These are phyloP conservation scores for Fusarium sp. DNA, from an alignment of 2,329 filamentous ascomycete genomes.

Conservation along the genomic window DNA sequence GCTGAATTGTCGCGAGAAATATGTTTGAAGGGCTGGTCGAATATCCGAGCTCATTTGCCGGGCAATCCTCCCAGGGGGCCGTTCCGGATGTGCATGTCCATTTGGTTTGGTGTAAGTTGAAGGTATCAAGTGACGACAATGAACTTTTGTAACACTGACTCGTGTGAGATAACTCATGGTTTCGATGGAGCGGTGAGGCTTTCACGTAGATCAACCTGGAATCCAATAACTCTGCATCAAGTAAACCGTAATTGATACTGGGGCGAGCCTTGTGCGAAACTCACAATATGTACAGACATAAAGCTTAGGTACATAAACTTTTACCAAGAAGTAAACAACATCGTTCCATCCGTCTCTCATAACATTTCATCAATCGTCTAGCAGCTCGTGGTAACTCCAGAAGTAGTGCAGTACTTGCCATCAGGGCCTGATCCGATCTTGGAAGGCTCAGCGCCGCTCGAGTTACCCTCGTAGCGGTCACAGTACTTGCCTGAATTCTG, in stretches of 20 bases:
- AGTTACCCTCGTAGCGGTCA: conserved; percentile 34
- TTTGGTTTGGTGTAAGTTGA: background rate
- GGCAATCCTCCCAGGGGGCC: background rate
- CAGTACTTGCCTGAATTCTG: conserved; percentile 37
- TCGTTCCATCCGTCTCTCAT: background rate
- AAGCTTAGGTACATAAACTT: background rate
- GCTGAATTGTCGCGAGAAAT: background rate
- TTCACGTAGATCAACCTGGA: background rate
- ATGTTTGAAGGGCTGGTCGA: background rate
- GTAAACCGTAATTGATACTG: background rate
- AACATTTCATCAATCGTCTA: conserved; percentile 8
- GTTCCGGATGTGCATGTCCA: background rate
- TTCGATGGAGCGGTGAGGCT: background rate
- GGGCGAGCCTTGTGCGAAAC: background rate
- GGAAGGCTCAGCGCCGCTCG: conserved; percentile 31
- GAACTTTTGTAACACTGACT: background rate
- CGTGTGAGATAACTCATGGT: background rate
- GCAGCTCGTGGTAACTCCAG: conserved; percentile 18
- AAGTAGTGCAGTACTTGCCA: conserved; percentile 29
- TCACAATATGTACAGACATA: background rate
- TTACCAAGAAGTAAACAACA: background rate
- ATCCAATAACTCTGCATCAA: background rate
- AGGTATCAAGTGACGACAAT: background rate
- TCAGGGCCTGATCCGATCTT: conserved; percentile 39
- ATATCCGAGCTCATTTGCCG: background rate